Evolutionary conservation across 1,284 basidiomycete species (phyloP).

Genomic region (Gastroboletus turbinatus): DNA sequence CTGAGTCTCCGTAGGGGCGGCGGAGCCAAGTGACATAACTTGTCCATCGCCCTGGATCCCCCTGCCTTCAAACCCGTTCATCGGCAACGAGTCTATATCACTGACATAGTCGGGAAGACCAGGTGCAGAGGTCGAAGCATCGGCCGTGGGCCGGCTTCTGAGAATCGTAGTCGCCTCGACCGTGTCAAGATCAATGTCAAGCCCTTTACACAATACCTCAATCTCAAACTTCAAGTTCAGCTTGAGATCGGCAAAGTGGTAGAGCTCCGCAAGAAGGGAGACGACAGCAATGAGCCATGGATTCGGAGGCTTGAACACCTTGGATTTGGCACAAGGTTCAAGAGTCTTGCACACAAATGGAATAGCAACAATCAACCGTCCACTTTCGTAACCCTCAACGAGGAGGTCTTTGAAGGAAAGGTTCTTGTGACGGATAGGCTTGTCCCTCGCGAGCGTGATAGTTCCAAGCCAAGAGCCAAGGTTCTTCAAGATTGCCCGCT

Average conservation of each 20-base stretch:
- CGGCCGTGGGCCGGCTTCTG: constrained; percentile 64
- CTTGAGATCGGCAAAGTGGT: constrained; percentile 96
- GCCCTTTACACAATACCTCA: constrained; percentile 92
- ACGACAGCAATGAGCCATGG: constrained; percentile 98
- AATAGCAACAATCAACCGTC: constrained; percentile 91
- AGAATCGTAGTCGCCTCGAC: constrained; percentile 86
- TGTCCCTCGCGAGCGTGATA: constrained; percentile 89
- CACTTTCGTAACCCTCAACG: constrained; percentile 92
- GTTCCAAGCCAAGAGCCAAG: constrained; percentile 94
- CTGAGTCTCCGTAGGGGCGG: constrained; percentile 57
- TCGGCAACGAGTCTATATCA: constrained; percentile 69
- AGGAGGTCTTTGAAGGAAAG: constrained; percentile 96
- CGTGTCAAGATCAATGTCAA: constrained; percentile 85
- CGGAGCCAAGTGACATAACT: constrained; percentile 56
- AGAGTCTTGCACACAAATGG: constrained; percentile 98
- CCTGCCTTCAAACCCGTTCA: constrained; percentile 61
- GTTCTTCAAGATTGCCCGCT: constrained; percentile 90
- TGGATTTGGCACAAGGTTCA: constrained; percentile 86
- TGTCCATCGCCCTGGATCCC: constrained; percentile 53
- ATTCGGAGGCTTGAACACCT: constrained; percentile 94
- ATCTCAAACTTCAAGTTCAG: constrained; percentile 99
- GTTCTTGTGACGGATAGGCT: constrained; percentile 91
- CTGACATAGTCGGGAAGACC: constrained; percentile 68
- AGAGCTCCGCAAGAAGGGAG: constrained; percentile 90
- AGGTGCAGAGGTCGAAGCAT: constrained; percentile 46